These are phyloP conservation scores for Pseudogymnoascus sp. DNA, from an alignment of 2,329 filamentous ascomycete genomes.

Conservation along the genomic window DNA sequence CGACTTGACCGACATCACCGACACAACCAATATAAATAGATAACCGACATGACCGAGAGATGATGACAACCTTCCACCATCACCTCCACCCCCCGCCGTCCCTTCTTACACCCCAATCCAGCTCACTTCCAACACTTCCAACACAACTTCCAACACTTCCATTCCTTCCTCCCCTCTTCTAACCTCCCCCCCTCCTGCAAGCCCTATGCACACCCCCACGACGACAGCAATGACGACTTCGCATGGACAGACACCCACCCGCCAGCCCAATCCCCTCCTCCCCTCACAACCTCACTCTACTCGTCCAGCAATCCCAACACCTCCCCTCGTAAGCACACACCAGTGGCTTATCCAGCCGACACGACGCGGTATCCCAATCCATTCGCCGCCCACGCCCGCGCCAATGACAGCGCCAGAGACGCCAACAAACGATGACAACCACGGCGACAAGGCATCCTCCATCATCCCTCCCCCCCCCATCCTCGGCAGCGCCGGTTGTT, in stretches of 20 bases:
- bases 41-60: not conserved
- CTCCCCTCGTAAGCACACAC: not conserved
- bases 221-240: not conserved
- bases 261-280: not conserved
- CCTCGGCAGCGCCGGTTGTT: too few species aligned
- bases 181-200: not conserved
- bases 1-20: not conserved
- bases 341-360: not conserved
- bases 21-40: not conserved
- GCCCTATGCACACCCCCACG: not conserved
- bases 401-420: not conserved
- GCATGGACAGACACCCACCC: not conserved
- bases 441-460: not conserved
- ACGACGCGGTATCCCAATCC: not conserved
- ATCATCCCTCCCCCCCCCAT: too few species aligned
- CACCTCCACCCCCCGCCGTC: not conserved
- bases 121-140: not conserved
- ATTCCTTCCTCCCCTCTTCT: not conserved
- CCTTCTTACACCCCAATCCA: not conserved
- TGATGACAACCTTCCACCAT: not conserved
- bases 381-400: not conserved
- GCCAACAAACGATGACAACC: too few species aligned
- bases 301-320: not conserved
- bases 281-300: too few species aligned
- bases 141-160: not conserved